Conservation (phyloP, 2,329 filamentous ascomycete species). For the Penicillium brasilianum region DNA sequence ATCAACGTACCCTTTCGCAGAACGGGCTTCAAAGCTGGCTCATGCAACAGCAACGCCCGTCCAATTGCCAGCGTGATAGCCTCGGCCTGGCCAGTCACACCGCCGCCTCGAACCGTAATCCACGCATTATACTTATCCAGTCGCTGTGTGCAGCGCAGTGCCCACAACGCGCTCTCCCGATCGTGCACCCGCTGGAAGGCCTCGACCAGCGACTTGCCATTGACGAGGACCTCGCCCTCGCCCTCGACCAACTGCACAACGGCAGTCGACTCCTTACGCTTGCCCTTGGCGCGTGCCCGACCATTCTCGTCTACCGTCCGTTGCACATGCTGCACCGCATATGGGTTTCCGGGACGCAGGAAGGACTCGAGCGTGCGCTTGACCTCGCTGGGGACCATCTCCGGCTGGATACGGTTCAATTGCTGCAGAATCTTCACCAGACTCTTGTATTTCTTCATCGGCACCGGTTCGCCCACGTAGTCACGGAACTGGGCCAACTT, state of each 20-base stretch:
- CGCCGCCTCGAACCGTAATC: constrained; percentile 82
- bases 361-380: constrained; percentile 68
- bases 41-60: constrained; percentile 86
- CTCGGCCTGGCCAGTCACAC: constrained; percentile 93
- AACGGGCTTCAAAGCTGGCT: constrained; percentile 86
- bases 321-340: constrained; percentile 65
- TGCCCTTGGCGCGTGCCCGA: constrained; percentile 77
- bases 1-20: constrained; percentile 79
- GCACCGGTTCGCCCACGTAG: constrained; percentile 72
- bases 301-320: constrained; percentile 75
- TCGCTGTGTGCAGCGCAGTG: constrained; percentile 78
- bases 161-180: constrained; percentile 91
- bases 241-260: constrained; percentile 90
- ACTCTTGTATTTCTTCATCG: constrained; percentile 76
- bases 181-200: constrained; percentile 89
- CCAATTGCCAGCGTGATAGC: constrained; percentile 88
- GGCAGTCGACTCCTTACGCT: constrained; percentile 85
- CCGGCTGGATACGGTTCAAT: constrained; percentile 83
- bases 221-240: constrained; percentile 85
- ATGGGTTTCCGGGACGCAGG: constrained; percentile 75
- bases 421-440: constrained; percentile 77
- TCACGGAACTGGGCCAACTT: constrained; percentile 76
- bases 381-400: constrained; percentile 74
- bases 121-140: constrained; percentile 98
- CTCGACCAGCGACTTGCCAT: constrained; percentile 82